Percentiles rank a stretch among this genome's conserved stretches.
These are phyloP conservation scores for Magnusiomyces clavatus DNA, from an alignment of 1,139 yeast genomes.

Conservation along the genomic window DNA sequence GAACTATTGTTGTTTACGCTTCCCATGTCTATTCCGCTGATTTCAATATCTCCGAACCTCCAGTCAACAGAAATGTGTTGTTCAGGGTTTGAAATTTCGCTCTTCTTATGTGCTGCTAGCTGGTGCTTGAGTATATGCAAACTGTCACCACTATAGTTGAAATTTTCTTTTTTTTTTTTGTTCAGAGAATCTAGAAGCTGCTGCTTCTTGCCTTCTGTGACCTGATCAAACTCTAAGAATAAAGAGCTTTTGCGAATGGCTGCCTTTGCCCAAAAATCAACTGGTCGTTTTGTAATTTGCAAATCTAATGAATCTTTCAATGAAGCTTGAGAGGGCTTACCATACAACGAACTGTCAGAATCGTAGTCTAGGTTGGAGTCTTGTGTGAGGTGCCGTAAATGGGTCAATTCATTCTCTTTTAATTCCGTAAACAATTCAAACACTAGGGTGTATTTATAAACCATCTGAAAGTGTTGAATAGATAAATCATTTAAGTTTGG, in stretches of 20 bases:
- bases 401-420: conserved; percentile 3
- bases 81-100: neutral
- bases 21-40: conserved; percentile 31
- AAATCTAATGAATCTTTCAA: neutral
- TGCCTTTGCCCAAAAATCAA: conserved; percentile 6
- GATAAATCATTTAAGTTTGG: no score
- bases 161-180: neutral
- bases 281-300: neutral
- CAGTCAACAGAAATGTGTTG: conserved; percentile 20
- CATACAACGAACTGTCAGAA: neutral
- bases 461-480: conserved; percentile 4
- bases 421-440: conserved; percentile 6
- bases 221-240: neutral
- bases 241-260: neutral
- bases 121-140: neutral
- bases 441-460: conserved; percentile 8
- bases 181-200: neutral
- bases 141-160: neutral
- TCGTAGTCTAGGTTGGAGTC: neutral
- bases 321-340: neutral
- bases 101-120: neutral
- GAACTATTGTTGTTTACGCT: neutral
- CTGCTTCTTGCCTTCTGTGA: neutral
- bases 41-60: conserved; percentile 26
- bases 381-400: conserved; percentile 1